Percentiles rank a stretch among this genome's conserved stretches.
Evolutionary conservation across 192 early-diverging fungal species (phyloP).

Genomic region (Bifiguratus adelaidae): DNA sequence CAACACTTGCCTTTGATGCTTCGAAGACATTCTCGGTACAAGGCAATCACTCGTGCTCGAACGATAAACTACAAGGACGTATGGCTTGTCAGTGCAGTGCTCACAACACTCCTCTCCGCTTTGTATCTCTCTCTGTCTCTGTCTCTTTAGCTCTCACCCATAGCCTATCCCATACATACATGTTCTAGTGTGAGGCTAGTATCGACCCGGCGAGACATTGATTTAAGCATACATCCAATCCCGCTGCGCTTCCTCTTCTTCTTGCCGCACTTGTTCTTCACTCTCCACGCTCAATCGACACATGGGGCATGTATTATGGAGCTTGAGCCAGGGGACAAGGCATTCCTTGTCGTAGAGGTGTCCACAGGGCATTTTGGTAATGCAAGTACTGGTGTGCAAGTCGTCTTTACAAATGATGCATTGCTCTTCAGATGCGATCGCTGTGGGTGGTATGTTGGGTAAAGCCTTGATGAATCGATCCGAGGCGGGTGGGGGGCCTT

Average conservation of each 20-base stretch:
- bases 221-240: constrained; percentile 25
- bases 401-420: constrained; percentile 29
- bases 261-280: constrained; percentile 15
- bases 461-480: constrained; percentile 17
- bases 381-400: constrained; percentile 12
- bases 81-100: too few relatives aligned
- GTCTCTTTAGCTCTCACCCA: too few relatives aligned
- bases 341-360: constrained; percentile 27
- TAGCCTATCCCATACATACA: too few relatives aligned
- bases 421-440: constrained; percentile 7
- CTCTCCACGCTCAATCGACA: constrained; percentile 19
- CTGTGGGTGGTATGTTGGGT: not conserved
- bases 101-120: too few relatives aligned
- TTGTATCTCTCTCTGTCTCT: too few relatives aligned
- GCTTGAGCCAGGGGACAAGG: constrained; percentile 19
- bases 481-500: constrained; percentile 27
- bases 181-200: too few relatives aligned
- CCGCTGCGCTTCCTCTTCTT: constrained; percentile 20
- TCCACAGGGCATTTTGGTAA: constrained; percentile 26
- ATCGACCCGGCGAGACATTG: too few relatives aligned
- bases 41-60: too few relatives aligned
- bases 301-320: constrained; percentile 27
- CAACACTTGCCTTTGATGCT: too few relatives aligned
- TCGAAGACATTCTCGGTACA: too few relatives aligned
- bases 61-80: too few relatives aligned